These are phyloP conservation scores for Artemisia tridentata DNA, from an alignment of 129 eudicot genomes.

Conservation along the genomic window DNA sequence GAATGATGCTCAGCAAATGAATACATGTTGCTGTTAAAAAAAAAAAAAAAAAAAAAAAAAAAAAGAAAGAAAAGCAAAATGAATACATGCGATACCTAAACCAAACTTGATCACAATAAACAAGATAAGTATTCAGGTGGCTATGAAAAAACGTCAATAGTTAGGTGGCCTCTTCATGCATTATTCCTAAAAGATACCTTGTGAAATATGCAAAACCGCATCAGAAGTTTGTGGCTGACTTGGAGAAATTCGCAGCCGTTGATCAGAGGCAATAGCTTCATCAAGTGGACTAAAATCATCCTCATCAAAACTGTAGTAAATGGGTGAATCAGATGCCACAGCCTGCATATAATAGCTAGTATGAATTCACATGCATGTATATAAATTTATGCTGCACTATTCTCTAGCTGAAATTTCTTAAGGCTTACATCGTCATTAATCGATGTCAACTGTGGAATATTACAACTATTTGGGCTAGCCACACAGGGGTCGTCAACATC, in stretches of 20 bases:
- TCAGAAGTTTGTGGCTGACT: slow-evolving; percentile 30
- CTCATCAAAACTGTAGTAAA: slow-evolving; percentile 65
- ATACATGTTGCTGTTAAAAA: no score
- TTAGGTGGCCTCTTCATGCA: no score
- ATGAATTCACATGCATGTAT: background rate
- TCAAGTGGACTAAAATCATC: slow-evolving; percentile 41
- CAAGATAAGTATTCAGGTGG: no score
- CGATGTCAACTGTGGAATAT: slow-evolving; percentile 37
- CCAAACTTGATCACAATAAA: background rate
- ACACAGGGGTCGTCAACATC: slow-evolving; percentile 53
- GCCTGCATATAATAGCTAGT: slow-evolving; percentile 42
- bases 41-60: no score
- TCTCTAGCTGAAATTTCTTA: background rate
- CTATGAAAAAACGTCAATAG: no score
- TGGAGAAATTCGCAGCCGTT: slow-evolving; percentile 23
- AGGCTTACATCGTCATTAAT: slow-evolving; percentile 55
- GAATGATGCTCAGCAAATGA: slow-evolving; percentile 41
- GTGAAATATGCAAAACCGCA: slow-evolving; percentile 24
- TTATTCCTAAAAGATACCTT: slow-evolving; percentile 35
- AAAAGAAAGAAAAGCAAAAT: no score
- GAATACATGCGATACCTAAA: slow-evolving; percentile 38
- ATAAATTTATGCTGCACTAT: background rate
- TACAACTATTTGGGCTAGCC: slow-evolving; percentile 38
- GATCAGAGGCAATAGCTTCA: slow-evolving; percentile 25
- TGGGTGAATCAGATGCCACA: slow-evolving; percentile 45